Conservation (phyloP, 2,329 filamentous ascomycete species). For the Colletotrichum sp. region DNA sequence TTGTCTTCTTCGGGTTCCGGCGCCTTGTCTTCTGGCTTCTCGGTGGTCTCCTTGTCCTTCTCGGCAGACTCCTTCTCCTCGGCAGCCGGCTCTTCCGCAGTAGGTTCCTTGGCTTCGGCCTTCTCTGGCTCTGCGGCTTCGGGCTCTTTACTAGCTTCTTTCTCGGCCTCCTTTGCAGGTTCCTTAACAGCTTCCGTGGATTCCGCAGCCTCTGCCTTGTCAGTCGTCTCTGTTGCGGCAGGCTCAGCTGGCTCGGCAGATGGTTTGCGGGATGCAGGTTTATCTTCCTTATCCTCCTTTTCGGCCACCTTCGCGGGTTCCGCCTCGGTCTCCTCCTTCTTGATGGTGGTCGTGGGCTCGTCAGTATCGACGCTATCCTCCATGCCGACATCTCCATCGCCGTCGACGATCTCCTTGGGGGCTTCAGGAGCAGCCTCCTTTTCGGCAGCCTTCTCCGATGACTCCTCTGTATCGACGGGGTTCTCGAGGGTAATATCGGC, state of each 20-base stretch:
- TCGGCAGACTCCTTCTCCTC: conserved; percentile 22
- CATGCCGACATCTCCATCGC: conserved; percentile 59
- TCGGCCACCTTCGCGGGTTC: conserved; percentile 34
- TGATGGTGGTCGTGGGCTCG: conserved; percentile 36
- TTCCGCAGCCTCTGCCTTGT: conserved; percentile 2
- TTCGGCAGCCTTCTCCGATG: not conserved
- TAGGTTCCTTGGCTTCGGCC: conserved; percentile 18
- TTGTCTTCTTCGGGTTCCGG: conserved; percentile 25
- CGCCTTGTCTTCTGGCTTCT: conserved; percentile 20
- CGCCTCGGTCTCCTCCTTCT: conserved; percentile 43
- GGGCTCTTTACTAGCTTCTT: conserved; percentile 12
- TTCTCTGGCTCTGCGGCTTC: not conserved
- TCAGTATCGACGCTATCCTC: conserved; percentile 38
- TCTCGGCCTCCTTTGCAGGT: conserved; percentile 20
- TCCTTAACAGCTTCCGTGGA: not conserved
- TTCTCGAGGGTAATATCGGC: conserved; percentile 34
- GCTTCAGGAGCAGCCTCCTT: conserved; percentile 9
- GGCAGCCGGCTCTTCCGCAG: not conserved
- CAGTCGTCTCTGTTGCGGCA: conserved; percentile 18
- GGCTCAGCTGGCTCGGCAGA: conserved; percentile 20
- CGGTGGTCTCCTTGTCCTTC: conserved; percentile 22
- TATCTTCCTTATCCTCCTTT: conserved; percentile 24
- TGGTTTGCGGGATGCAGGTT: conserved; percentile 18
- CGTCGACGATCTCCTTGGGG: conserved; percentile 40
- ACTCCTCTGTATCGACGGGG: conserved; percentile 30